Evolutionary conservation across 2,329 filamentous ascomycete species (phyloP).

Genomic region (Remersonia thermophila): DNA sequence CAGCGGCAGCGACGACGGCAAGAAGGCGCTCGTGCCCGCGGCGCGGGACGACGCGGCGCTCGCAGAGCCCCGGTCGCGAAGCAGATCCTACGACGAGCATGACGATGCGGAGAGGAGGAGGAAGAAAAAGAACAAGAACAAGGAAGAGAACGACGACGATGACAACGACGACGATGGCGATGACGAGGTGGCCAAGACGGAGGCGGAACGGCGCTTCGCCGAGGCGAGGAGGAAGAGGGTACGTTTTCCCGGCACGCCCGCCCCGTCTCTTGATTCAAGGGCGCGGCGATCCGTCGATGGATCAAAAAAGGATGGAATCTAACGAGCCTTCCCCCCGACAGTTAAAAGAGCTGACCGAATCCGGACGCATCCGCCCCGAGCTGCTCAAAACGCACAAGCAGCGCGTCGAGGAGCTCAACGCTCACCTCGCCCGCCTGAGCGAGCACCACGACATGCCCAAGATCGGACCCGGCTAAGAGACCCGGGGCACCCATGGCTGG

Average conservation of each 20-base stretch:
- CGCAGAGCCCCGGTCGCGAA: conserved; percentile 12
- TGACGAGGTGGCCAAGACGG: conserved; percentile 41
- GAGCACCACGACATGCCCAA: conserved; percentile 96
- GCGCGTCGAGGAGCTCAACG: conserved; percentile 88
- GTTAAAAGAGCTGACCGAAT: conserved; percentile 68
- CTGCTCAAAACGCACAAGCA: conserved; percentile 95
- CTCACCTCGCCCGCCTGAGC: conserved; percentile 79
- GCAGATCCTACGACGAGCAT: too few relatives aligned
- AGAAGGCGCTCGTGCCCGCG: conserved; percentile 20
- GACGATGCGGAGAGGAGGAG: too few relatives aligned
- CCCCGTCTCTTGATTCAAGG: too few relatives aligned
- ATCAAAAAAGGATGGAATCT: too few relatives aligned
- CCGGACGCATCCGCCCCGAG: conserved; percentile 48
- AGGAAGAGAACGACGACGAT: conserved; percentile 29
- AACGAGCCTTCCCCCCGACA: conserved; percentile 23
- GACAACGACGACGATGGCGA: conserved; percentile 13
- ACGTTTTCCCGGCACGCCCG: too few relatives aligned
- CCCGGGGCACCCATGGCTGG: too few relatives aligned
- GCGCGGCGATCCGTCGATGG: too few relatives aligned
- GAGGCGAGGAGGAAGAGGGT: conserved; percentile 72
- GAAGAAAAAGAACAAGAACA: conserved; percentile 13
- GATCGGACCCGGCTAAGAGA: conserved; percentile 44
- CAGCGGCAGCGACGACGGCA: conserved; percentile 20
- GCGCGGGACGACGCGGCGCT: too few relatives aligned
- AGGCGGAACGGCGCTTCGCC: conserved; percentile 69